A percentile compares a stretch with the other conserved stretches of the same genome.
These are phyloP conservation scores for Dothideomycetidae sp. DNA, from an alignment of 2,329 filamentous ascomycete species.

Conservation along the genomic window DNA sequence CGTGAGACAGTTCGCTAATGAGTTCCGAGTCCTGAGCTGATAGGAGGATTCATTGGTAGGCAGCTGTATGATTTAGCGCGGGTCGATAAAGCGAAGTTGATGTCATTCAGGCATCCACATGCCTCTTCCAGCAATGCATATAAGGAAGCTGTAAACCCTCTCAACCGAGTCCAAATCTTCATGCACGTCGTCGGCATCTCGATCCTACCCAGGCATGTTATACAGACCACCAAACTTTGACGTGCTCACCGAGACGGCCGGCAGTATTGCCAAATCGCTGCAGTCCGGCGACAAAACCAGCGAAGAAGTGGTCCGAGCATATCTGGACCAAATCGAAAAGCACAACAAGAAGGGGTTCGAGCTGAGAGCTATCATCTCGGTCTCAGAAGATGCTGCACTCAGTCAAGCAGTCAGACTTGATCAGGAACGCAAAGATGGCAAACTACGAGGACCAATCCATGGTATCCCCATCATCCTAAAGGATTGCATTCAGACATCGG, in stretches of 20 bases:
- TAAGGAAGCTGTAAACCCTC: too few relatives aligned
- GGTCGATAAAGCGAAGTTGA: too few relatives aligned
- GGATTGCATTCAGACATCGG: conserved; percentile 20
- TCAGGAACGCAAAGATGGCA: conserved; percentile 24
- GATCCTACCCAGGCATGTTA: too few relatives aligned
- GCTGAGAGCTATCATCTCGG: neutral
- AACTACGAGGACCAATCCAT: conserved; percentile 26
- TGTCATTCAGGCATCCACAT: too few relatives aligned
- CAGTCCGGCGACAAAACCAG: neutral
- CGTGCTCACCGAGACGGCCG: neutral
- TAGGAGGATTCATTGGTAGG: too few relatives aligned
- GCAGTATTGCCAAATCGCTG: neutral
- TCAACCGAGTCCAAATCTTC: too few relatives aligned
- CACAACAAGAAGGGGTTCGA: neutral
- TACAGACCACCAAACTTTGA: too few relatives aligned
- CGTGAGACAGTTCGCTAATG: too few relatives aligned
- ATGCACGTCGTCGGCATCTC: too few relatives aligned
- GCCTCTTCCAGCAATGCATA: too few relatives aligned
- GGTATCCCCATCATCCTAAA: conserved; percentile 31
- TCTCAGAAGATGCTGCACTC: neutral
- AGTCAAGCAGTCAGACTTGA: conserved; percentile 21
- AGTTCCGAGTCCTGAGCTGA: too few relatives aligned
- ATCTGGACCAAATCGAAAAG: neutral
- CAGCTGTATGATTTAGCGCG: too few relatives aligned
- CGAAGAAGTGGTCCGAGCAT: neutral